A percentile compares a stretch with the other conserved stretches of the same genome.
Conservation (phyloP, 2,329 filamentous ascomycete genomes). For the Cryphonectria radicalis region DNA sequence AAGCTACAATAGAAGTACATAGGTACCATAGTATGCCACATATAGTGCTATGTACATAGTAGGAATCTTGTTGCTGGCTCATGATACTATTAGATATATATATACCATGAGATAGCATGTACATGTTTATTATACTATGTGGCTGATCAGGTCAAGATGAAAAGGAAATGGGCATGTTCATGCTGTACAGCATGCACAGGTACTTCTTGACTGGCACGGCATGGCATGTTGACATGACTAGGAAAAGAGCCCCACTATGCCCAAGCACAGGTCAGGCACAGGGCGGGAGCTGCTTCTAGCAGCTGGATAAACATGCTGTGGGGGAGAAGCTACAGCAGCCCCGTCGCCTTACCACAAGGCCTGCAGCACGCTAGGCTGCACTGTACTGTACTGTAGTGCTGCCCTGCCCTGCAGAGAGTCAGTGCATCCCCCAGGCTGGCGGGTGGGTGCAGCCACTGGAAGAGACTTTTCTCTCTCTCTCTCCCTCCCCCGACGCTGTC, state of each 20-base stretch:
- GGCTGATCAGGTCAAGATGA: background rate
- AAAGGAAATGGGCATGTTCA: background rate
- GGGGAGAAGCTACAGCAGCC: background rate
- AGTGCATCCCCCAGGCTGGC: background rate
- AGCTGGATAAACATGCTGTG: background rate
- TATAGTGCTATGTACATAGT: background rate
- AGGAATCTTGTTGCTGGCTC: too few relatives aligned
- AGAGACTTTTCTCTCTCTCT: conserved; percentile 17
- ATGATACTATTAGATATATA: too few relatives aligned
- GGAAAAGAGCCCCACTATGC: background rate
- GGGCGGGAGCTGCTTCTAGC: background rate
- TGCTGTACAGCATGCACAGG: background rate
- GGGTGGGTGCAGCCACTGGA: conserved; percentile 12
- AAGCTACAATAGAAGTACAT: background rate
- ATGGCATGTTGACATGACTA: background rate
- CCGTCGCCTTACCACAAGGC: background rate
- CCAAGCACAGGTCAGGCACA: background rate
- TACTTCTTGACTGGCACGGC: background rate
- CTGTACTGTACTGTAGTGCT: background rate
- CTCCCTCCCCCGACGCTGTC: background rate
- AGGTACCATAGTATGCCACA: background rate
- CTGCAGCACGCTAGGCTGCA: background rate
- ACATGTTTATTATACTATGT: too few relatives aligned
- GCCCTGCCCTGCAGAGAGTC: background rate
- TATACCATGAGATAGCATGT: too few relatives aligned